These are phyloP conservation scores for Fusarium chlamydosporum DNA, from an alignment of 2,329 filamentous ascomycete species.

Conservation along the genomic window DNA sequence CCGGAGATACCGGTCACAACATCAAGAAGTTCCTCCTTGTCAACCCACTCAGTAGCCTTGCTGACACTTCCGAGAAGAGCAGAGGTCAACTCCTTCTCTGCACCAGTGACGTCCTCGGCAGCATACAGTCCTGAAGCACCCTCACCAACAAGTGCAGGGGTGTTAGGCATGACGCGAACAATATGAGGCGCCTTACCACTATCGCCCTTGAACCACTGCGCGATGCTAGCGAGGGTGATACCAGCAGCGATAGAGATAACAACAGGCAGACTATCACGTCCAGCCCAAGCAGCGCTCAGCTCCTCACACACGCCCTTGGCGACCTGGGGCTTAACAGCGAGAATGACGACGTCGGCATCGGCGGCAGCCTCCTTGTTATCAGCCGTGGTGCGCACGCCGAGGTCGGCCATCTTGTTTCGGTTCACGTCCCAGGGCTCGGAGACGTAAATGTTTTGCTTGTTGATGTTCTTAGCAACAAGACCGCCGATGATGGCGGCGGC, in stretches of 20 bases:
- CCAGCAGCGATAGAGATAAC: conserved; percentile 66
- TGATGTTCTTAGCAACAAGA: conserved; percentile 60
- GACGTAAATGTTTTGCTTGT: conserved; percentile 62
- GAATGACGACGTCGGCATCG: conserved; percentile 62
- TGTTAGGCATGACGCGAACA: conserved; percentile 69
- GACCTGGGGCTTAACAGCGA: conserved; percentile 68
- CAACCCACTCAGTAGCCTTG: conserved; percentile 65
- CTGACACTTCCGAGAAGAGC: conserved; percentile 62
- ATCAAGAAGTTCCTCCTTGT: conserved; percentile 64
- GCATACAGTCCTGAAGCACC: conserved; percentile 65
- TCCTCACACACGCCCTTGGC: conserved; percentile 63
- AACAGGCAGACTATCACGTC: conserved; percentile 56
- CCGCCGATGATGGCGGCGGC: conserved; percentile 66
- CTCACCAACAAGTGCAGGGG: conserved; percentile 65
- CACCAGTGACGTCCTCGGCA: conserved; percentile 58
- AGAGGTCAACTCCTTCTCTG: conserved; percentile 60
- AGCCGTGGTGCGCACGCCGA: conserved; percentile 62
- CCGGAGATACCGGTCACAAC: conserved; percentile 66
- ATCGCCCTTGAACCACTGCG: conserved; percentile 58
- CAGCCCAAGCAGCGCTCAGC: conserved; percentile 58
- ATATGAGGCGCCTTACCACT: conserved; percentile 59
- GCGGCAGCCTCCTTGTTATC: conserved; percentile 62
- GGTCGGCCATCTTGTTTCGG: conserved; percentile 62
- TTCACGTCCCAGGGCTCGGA: conserved; percentile 68
- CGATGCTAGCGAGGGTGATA: conserved; percentile 62